Evolutionary conservation across 176 grass and related monocot genomes (phyloP).

Genomic region (Oryza australiensis): DNA sequence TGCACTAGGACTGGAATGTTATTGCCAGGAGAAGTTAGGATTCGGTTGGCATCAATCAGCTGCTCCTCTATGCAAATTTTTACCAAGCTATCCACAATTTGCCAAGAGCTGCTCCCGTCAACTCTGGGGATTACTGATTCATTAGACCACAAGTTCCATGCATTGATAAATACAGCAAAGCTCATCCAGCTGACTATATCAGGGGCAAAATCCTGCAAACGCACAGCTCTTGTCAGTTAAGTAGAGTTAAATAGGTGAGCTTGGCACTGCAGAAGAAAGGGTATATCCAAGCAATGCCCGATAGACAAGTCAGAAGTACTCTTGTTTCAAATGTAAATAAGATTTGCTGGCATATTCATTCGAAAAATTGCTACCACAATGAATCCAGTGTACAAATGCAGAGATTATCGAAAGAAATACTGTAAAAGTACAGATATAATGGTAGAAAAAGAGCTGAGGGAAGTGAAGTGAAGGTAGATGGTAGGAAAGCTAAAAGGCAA

Average conservation of each 20-base stretch:
- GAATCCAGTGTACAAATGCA: neutral
- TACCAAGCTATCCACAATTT: constrained; percentile 65
- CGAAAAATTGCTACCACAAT: neutral
- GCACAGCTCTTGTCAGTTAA: constrained; percentile 11
- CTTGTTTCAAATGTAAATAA: constrained; percentile 9
- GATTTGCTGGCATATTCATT: neutral
- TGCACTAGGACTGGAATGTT: constrained; percentile 60
- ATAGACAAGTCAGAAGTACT: neutral
- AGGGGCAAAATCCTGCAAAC: constrained; percentile 69
- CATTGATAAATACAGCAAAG: constrained; percentile 91
- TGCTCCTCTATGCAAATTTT: constrained; percentile 63
- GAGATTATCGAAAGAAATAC: constrained; percentile 10
- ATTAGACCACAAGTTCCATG: constrained; percentile 69
- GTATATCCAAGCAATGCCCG: neutral
- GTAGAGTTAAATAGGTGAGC: constrained; percentile 5
- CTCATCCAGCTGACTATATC: constrained; percentile 87
- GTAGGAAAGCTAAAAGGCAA: constrained; percentile 18
- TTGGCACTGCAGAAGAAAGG: constrained; percentile 3
- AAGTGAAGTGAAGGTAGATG: neutral
- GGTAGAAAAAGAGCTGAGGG: neutral
- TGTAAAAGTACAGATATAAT: neutral
- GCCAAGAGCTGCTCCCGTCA: constrained; percentile 58
- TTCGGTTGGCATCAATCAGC: constrained; percentile 41
- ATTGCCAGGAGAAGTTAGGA: constrained; percentile 64
- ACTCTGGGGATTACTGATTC: constrained; percentile 37